Percentiles rank a stretch among this genome's conserved stretches.
Evolutionary conservation across 2,329 filamentous ascomycete species (phyloP).

Genomic region (Hirsutella minnesotensis): DNA sequence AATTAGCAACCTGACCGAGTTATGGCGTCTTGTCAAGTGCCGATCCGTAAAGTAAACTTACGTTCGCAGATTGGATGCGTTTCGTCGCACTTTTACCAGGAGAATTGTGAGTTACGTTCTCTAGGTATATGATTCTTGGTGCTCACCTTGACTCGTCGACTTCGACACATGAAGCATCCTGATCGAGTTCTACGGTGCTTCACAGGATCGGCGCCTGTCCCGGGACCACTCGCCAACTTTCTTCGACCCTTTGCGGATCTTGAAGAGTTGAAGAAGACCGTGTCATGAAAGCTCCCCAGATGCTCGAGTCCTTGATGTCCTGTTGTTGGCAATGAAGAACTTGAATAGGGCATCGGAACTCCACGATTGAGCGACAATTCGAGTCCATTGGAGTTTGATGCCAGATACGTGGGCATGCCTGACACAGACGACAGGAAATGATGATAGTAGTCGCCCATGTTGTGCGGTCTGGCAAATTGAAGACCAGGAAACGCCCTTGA

Average conservation of each 20-base stretch:
- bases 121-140: neutral
- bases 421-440: slow-evolving; percentile 42
- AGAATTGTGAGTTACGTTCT: slow-evolving; percentile 7
- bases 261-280: slow-evolving; percentile 32
- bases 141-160: slow-evolving; percentile 68
- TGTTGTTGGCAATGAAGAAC: slow-evolving; percentile 24
- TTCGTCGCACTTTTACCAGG: slow-evolving; percentile 68
- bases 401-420: slow-evolving; percentile 27
- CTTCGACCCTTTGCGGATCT: slow-evolving; percentile 38
- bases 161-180: slow-evolving; percentile 85
- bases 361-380: slow-evolving; percentile 24
- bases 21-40: neutral
- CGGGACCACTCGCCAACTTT: slow-evolving; percentile 30
- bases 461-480: neutral
- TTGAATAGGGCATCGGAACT: slow-evolving; percentile 14
- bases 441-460: slow-evolving; percentile 46
- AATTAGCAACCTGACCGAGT: slow-evolving; percentile 2
- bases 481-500: neutral
- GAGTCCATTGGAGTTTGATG: slow-evolving; percentile 26
- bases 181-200: slow-evolving; percentile 91
- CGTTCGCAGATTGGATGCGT: slow-evolving; percentile 73
- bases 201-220: slow-evolving; percentile 50
- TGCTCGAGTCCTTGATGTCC: slow-evolving; percentile 35
- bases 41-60: slow-evolving; percentile 22
- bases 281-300: slow-evolving; percentile 37